phyloP scores from a whole-genome alignment of 768 basidiomycete species.

The Agrocybe chaxingu region DNA sequence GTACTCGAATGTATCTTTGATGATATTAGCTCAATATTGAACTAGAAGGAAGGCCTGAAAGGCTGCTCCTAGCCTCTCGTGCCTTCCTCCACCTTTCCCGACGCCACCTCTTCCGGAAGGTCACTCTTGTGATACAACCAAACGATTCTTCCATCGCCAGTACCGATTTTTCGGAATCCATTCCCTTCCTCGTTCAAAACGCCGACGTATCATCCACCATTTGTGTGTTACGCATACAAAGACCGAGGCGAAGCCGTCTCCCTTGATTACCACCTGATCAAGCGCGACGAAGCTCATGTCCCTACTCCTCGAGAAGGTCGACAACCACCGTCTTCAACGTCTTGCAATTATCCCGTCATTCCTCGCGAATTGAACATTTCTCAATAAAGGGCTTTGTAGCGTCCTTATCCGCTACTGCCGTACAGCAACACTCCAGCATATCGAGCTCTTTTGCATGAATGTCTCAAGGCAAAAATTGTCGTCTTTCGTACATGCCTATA shows the following conservation, averaged over 20 bases:
- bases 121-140: slow-evolving; percentile 7
- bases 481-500: not conserved
- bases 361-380: slow-evolving; percentile 8
- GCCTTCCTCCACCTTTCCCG: slow-evolving; percentile 8
- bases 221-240: not conserved
- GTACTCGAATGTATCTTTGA: slow-evolving; percentile 10
- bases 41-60: slow-evolving; percentile 4
- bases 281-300: slow-evolving; percentile 4
- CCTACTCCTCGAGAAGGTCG: not conserved
- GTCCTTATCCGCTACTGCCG: slow-evolving; percentile 2
- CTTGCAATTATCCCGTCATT: slow-evolving; percentile 1
- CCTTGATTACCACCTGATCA: not conserved
- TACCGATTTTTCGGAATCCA: not conserved
- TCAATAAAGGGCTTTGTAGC: slow-evolving; percentile 2
- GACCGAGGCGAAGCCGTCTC: slow-evolving; percentile 1
- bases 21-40: not conserved
- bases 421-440: not conserved
- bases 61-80: slow-evolving; percentile 11
- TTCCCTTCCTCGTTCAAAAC: slow-evolving; percentile 10
- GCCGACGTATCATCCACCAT: slow-evolving; percentile 2
- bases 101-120: slow-evolving; percentile 12
- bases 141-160: not conserved
- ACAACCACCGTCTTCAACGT: not conserved
- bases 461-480: slow-evolving; percentile 4
- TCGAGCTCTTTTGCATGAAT: not conserved